phyloP scores from a whole-genome alignment of 495 filamentous ascomycete genomes.

The Aspergillus leporis region DNA sequence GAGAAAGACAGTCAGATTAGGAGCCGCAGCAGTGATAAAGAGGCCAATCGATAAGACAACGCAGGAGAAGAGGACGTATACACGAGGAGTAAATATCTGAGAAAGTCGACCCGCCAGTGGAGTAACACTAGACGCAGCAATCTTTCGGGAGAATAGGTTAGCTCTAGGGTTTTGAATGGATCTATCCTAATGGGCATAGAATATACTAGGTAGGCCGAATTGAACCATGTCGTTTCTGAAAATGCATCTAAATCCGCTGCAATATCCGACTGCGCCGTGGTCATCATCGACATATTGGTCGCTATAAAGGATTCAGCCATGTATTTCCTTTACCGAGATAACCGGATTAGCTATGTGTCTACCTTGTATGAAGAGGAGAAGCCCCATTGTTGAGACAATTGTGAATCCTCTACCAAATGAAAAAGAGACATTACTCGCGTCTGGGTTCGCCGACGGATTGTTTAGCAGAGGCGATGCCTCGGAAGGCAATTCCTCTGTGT shows the following conservation, averaged over 20 bases:
- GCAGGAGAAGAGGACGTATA: conserved; percentile 57
- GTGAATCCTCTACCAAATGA: conserved; percentile 14
- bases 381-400: conserved; percentile 18
- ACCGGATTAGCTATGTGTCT: too few species aligned
- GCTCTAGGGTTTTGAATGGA: not conserved
- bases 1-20: conserved; percentile 59
- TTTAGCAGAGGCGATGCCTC: conserved; percentile 3
- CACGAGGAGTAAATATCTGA: conserved; percentile 65
- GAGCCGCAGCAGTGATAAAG: conserved; percentile 60
- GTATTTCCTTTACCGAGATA: too few species aligned
- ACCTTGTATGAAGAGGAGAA: conserved; percentile 23
- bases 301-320: conserved; percentile 35
- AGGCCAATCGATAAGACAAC: conserved; percentile 60
- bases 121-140: conserved; percentile 65
- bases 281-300: conserved; percentile 74
- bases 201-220: conserved; percentile 61
- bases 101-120: conserved; percentile 67
- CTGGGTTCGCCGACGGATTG: not conserved
- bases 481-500: not conserved
- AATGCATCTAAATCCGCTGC: conserved; percentile 72
- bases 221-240: conserved; percentile 72
- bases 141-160: conserved; percentile 37
- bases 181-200: not conserved
- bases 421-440: conserved; percentile 4
- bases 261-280: conserved; percentile 71